These are phyloP conservation scores for Rhazya stricta DNA, from an alignment of 257 asterid genomes.

Conservation along the genomic window DNA sequence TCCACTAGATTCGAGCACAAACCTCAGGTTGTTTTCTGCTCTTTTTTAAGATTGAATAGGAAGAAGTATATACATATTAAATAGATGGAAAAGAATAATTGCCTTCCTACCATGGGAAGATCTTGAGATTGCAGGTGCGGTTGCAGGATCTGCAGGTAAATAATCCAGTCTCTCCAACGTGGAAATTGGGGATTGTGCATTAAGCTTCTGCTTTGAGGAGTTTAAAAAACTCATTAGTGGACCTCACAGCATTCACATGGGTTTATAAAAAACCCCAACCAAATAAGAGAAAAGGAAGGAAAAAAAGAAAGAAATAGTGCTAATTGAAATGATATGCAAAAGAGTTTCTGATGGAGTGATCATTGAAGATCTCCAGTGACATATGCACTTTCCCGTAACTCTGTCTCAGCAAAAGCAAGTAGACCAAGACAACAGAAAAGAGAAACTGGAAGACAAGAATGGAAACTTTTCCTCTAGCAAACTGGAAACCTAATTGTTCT, in stretches of 20 bases:
- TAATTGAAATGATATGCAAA: too few species aligned
- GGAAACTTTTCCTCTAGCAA: neutral
- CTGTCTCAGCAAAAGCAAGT: too few species aligned
- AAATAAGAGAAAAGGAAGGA: too few species aligned
- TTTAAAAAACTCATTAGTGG: neutral
- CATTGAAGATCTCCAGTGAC: too few species aligned
- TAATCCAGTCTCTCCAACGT: neutral
- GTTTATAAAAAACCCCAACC: neutral
- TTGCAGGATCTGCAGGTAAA: neutral
- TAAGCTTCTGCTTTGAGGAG: too few species aligned
- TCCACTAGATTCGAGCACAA: slow-evolving; percentile 27
- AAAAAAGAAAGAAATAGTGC: too few species aligned
- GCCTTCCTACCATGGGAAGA: neutral
- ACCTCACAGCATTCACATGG: neutral
- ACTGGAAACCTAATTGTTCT: neutral
- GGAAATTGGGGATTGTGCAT: neutral
- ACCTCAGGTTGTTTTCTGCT: slow-evolving; percentile 37
- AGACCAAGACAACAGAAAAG: too few species aligned
- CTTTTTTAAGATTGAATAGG: neutral
- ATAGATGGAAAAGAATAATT: too few species aligned
- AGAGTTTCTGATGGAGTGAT: too few species aligned
- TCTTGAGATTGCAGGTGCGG: neutral
- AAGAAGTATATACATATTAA: neutral
- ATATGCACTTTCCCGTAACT: too few species aligned
- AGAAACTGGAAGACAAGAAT: neutral